Conservation (phyloP, 768 basidiomycete species). For the Auriscalpium vulgare region DNA sequence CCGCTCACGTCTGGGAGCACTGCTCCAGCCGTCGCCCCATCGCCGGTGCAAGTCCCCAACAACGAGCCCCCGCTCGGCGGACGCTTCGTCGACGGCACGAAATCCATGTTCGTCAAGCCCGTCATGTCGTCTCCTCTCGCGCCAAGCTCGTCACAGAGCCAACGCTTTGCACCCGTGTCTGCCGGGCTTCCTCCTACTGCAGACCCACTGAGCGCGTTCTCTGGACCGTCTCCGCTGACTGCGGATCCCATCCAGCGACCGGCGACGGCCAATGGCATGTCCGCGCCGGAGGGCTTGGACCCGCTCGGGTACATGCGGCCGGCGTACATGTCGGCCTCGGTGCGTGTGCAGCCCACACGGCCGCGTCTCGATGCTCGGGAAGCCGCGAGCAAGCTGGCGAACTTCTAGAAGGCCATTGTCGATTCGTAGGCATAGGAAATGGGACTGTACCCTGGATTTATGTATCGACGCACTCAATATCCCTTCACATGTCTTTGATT, state of each 20-base stretch:
- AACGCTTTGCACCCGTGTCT: background rate
- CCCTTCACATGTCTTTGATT: background rate
- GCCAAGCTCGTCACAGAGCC: background rate
- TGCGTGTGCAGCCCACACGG: constrained; percentile 64
- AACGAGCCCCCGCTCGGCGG: constrained; percentile 53
- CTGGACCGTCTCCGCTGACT: constrained; percentile 1
- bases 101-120: constrained; percentile 71
- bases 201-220: constrained; percentile 13
- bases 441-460: constrained; percentile 7
- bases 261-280: constrained; percentile 7
- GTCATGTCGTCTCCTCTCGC: constrained; percentile 26
- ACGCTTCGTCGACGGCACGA: constrained; percentile 64
- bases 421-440: background rate
- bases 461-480: background rate
- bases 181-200: background rate
- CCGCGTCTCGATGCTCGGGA: constrained; percentile 77
- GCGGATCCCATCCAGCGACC: constrained; percentile 9
- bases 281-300: constrained; percentile 33
- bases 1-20: constrained; percentile 27
- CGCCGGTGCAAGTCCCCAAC: constrained; percentile 16
- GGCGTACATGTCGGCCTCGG: constrained; percentile 62
- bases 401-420: constrained; percentile 41
- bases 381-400: constrained; percentile 84
- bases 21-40: constrained; percentile 21
- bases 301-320: constrained; percentile 57